Base-by-base conservation (phyloP, 768 basidiomycete genomes). In the Termitomyces heimii region DNA sequence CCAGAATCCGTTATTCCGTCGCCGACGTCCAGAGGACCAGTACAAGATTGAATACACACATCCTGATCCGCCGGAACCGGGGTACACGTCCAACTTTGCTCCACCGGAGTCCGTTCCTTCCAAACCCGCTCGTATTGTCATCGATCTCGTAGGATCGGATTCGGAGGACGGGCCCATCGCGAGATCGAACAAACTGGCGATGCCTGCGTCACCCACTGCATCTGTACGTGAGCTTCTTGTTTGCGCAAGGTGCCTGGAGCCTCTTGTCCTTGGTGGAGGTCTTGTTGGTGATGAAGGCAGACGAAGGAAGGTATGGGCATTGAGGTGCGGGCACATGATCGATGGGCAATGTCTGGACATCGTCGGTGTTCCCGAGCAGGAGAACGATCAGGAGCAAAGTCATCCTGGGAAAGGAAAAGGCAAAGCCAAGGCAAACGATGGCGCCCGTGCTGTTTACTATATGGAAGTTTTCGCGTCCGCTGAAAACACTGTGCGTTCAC, bases 311-410 rank as follows among this genome's bases (percentile, higher is more conserved):
- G 70, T 92, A 8, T 92, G 88, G 89, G 83, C 79, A 1, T 70
- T 92, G 58, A 75, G 86, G 40, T 92, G 89, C 53, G 89, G 89
- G 0, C 90, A 92, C 65, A 68, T 92, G 63, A 76, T 92, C 0
- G 89, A 92, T 61, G 90, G 88, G 49, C 88, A 86, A 67, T 92
- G 89, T 62, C 69, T 86, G 2, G 77, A 78, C 58, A 74, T 78
- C 60, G 62, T 92, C 49, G 83, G 85, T 42, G 55, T 57, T 20
- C 48, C 34, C 10, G 59, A 65, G 28, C 40, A 40, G 54, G 20
- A 70, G 35, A 66, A 46, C 9, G 20, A 24, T 7, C 43, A 28
- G 34, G 53, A 44, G 22, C 24, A n/a, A n/a, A 29, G 34, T 20
- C 9, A 5, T 4, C 16, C 0, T 14, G 54, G 45, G 13, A 55